A percentile compares a stretch with the other conserved stretches of the same genome.
phyloP scores from a whole-genome alignment of 768 basidiomycete species.

The Boletellus sp. region DNA sequence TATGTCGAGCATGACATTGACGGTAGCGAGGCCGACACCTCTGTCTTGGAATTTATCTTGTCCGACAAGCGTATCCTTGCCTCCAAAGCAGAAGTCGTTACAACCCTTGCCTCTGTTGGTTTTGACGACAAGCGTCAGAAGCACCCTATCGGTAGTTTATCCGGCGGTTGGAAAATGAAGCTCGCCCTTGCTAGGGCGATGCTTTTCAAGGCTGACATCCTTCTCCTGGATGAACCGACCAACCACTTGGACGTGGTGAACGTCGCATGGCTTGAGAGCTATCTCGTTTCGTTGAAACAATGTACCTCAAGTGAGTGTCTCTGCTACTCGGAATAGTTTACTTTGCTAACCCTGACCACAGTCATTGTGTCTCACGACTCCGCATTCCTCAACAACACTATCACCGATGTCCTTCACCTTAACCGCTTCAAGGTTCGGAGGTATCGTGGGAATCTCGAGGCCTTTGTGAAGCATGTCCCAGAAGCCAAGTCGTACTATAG shows the following conservation, averaged over 20 bases:
- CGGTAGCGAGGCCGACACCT: conserved; percentile 88
- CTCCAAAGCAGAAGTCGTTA: conserved; percentile 62
- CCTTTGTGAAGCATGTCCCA: conserved; percentile 89
- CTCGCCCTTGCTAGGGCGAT: conserved; percentile 95
- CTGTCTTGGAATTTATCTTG: conserved; percentile 86
- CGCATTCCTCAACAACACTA: conserved; percentile 94
- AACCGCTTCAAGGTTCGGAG: conserved; percentile 98
- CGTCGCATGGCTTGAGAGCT: conserved; percentile 95
- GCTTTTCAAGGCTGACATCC: conserved; percentile 97
- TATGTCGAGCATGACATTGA: conserved; percentile 99
- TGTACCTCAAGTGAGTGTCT: conserved; percentile 82
- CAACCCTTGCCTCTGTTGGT: conserved; percentile 86
- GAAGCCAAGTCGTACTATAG: conserved; percentile 99
- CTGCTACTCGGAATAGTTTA: neutral
- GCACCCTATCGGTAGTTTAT: conserved; percentile 82
- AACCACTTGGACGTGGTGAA: conserved; percentile 97
- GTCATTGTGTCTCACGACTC: conserved; percentile 99
- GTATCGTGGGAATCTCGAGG: conserved; percentile 93
- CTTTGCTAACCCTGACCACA: conserved; percentile 19
- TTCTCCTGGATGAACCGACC: conserved; percentile 94
- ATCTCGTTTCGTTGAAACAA: conserved; percentile 78
- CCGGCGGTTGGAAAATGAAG: conserved; percentile 99
- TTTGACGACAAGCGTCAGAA: conserved; percentile 86
- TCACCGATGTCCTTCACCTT: conserved; percentile 95
- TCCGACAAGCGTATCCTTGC: conserved; percentile 80